phyloP scores from a whole-genome alignment of 1,284 basidiomycete genomes.

The Somion occarium region DNA sequence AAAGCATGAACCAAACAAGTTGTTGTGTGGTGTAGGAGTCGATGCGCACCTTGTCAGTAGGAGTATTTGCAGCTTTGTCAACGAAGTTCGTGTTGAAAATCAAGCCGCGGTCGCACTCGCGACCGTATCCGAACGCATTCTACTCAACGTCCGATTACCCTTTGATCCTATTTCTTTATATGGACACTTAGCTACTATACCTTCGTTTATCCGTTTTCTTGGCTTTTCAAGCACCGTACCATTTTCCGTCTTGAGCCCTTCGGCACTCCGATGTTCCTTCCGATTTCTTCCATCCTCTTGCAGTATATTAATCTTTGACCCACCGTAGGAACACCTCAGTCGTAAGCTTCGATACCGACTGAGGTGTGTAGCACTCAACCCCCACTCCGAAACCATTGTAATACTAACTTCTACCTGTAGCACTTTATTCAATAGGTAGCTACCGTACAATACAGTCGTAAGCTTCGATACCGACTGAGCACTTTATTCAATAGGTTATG shows the following conservation, averaged over 20 bases:
- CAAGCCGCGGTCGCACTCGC: background rate
- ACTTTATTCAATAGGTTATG: constrained; percentile 3
- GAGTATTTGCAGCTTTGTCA: too few relatives aligned
- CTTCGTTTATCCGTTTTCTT: too few relatives aligned
- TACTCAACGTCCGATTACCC: background rate
- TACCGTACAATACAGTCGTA: background rate
- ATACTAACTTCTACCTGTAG: background rate
- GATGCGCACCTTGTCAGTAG: too few relatives aligned
- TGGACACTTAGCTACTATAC: background rate
- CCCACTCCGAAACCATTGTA: too few relatives aligned
- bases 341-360: background rate
- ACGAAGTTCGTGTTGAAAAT: constrained; percentile 13
- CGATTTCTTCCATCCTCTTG: background rate
- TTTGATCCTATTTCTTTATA: background rate
- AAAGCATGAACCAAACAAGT: too few relatives aligned
- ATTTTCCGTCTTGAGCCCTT: background rate
- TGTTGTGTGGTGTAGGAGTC: too few relatives aligned
- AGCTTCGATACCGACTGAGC: background rate
- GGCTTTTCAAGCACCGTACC: too few relatives aligned
- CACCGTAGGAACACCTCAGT: background rate
- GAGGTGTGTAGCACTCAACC: background rate
- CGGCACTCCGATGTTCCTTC: background rate
- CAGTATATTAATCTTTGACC: background rate
- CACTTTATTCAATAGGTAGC: background rate
- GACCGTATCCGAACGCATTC: background rate